Base-by-base conservation (phyloP, 768 basidiomycete species). In the Lactifluus subvellereus region DNA sequence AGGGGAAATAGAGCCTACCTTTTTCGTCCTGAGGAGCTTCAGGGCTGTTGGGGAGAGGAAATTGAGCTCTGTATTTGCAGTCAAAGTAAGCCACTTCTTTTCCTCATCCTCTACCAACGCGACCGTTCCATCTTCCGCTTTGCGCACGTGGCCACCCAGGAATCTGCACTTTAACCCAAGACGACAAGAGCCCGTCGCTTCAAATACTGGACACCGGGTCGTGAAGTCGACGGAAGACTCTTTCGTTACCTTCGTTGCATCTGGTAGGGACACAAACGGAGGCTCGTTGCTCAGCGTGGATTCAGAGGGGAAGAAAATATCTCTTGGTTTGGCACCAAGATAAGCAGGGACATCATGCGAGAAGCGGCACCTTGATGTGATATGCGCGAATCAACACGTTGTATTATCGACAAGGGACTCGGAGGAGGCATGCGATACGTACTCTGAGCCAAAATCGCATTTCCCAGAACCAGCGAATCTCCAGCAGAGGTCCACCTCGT, bases 111-210 rank as follows among this genome's bases (percentile, higher is more conserved):
- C 75, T 0, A 80, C 63, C 1, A 88, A 70, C 30, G 72, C 72
- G 16, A 82, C 67, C 2, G 73, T 66, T 2, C 82, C 84, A 14
- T 76, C 74, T 16, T 78, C 78, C 37, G 80, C 77, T 40, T 75
- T 74, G 18, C 71, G 74, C 11, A 88, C 75, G 73, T 99, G 96
- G 3, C 83, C 86, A 13, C 88, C 87, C 6, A 97, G 81, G 74
- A 89, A 97, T 2, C 97, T 85, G 72, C 97, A 99, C 73, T 94
- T 92, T 73, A 90, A 86, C 11, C 94, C 97, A 68, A 83, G 84
- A 57, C 83, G 82, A 76, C 94, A 97, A 66, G 85, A 82, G 1
- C 93, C 94, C 18, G 79, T 78, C 66, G 84, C 83, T 16, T 77
- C 74, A 68, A 82, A 90, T 2, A 88, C 77, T 0, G 91, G 90